A percentile compares a stretch with the other conserved stretches of the same genome.
These are phyloP conservation scores for Bretschneidera sinensis DNA, from an alignment of 345 rosid genomes.

Conservation along the genomic window DNA sequence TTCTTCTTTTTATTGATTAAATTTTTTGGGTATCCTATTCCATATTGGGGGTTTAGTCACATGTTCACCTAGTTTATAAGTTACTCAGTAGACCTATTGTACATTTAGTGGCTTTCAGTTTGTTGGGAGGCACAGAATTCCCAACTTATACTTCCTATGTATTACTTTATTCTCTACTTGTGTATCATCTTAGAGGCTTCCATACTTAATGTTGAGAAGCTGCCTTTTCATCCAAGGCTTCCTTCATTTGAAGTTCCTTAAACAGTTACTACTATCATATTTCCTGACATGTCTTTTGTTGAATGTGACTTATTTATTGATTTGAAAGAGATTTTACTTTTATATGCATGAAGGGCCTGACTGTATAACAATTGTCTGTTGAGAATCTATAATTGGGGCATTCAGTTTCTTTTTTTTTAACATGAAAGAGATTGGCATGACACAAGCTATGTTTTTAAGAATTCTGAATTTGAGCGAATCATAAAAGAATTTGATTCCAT, in stretches of 20 bases:
- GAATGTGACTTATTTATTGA: neutral
- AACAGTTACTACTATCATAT: no score
- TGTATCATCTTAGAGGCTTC: conserved; percentile 15
- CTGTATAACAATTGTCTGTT: no score
- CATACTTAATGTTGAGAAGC: conserved; percentile 22
- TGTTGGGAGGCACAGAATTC: conserved; percentile 30
- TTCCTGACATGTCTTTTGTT: neutral
- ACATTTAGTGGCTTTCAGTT: conserved; percentile 27
- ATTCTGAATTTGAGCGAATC: no score
- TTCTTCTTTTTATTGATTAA: conserved; percentile 29
- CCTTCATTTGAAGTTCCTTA: conserved; percentile 1
- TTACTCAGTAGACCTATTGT: conserved; percentile 31
- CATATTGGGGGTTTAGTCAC: conserved; percentile 8
- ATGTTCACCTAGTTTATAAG: conserved; percentile 30
- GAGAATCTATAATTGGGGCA: no score
- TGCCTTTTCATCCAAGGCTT: conserved; percentile 17
- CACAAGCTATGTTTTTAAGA: no score
- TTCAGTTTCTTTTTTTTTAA: no score
- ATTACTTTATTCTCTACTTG: conserved; percentile 11
- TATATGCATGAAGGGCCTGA: no score
- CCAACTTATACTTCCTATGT: conserved; percentile 12
- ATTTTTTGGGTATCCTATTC: conserved; percentile 15
- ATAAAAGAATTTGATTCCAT: no score
- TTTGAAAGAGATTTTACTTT: no score
- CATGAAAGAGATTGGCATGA: no score